phyloP scores from a whole-genome alignment of 192 early-diverging fungal genomes.

The Kappamyces sp. region DNA sequence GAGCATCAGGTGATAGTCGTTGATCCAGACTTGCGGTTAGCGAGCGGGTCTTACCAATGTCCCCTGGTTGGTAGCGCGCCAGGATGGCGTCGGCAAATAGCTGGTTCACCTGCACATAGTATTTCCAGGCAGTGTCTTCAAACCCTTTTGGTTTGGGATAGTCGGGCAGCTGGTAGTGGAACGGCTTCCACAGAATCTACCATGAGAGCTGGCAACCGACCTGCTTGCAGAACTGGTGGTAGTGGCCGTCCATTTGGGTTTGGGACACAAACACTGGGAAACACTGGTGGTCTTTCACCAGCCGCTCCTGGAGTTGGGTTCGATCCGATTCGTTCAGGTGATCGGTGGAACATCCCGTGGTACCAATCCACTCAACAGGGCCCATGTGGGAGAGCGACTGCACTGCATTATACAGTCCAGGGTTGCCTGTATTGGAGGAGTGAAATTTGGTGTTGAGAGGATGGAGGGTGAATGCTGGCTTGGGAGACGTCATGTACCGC shows the following conservation, averaged over 20 bases:
- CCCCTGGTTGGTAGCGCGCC: slow-evolving; percentile 68
- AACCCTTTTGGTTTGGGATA: slow-evolving; percentile 74
- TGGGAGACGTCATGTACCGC: slow-evolving; percentile 13
- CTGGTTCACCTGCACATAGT: slow-evolving; percentile 77
- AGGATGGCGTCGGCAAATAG: slow-evolving; percentile 78
- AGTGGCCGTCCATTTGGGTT: slow-evolving; percentile 82
- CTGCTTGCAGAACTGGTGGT: slow-evolving; percentile 93
- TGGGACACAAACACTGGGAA: slow-evolving; percentile 78
- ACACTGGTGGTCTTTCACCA: slow-evolving; percentile 58
- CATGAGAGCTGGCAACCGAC: slow-evolving; percentile 32
- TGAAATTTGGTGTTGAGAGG: slow-evolving; percentile 51
- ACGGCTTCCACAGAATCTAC: slow-evolving; percentile 91
- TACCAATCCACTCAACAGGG: slow-evolving; percentile 38
- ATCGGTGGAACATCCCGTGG: slow-evolving; percentile 71
- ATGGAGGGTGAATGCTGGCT: slow-evolving; percentile 29
- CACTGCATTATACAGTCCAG: slow-evolving; percentile 91
- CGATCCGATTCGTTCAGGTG: slow-evolving; percentile 53
- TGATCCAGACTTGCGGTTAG: slow-evolving; percentile 73
- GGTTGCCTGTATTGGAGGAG: slow-evolving; percentile 74
- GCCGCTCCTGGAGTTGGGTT: slow-evolving; percentile 50
- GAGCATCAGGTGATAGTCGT: slow-evolving; percentile 96
- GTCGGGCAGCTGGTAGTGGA: slow-evolving; percentile 91
- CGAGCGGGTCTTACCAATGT: slow-evolving; percentile 59
- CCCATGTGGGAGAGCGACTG: slow-evolving; percentile 39
- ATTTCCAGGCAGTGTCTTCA: slow-evolving; percentile 74